A percentile compares a stretch with the other conserved stretches of the same genome.
Conservation (phyloP, 768 basidiomycete genomes). For the Lactarius hatsudake region DNA sequence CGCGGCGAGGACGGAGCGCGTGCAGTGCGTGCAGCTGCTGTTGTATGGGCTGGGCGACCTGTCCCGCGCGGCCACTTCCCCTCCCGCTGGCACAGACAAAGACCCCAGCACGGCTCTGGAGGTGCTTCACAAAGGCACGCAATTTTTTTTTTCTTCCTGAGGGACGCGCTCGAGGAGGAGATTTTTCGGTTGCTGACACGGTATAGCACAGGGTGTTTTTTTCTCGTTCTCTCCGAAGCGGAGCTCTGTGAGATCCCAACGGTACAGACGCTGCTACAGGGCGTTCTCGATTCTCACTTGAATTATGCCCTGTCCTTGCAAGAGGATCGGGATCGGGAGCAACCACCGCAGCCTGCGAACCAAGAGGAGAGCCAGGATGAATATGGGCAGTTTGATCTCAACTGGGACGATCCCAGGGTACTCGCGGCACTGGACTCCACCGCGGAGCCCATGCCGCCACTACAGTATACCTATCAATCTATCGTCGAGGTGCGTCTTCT, state of each 20-base stretch:
- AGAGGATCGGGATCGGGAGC: slow-evolving; percentile 36
- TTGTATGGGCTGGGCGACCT: slow-evolving; percentile 33
- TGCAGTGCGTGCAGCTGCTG: slow-evolving; percentile 10
- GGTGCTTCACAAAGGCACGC: slow-evolving; percentile 18
- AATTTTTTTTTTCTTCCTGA: background rate
- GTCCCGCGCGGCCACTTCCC: slow-evolving; percentile 38
- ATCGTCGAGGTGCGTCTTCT: slow-evolving; percentile 15
- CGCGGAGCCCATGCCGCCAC: background rate
- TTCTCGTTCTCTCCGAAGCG: slow-evolving; percentile 9
- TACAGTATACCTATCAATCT: slow-evolving; percentile 13
- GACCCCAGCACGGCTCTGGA: slow-evolving; percentile 8
- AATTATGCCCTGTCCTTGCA: slow-evolving; percentile 42
- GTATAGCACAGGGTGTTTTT: slow-evolving; percentile 15
- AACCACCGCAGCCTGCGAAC: slow-evolving; percentile 35
- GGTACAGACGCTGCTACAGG: slow-evolving; percentile 14
- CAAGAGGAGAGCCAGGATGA: slow-evolving; percentile 79
- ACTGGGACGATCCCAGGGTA: slow-evolving; percentile 59
- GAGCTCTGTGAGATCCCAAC: slow-evolving; percentile 17
- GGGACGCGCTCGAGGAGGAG: background rate
- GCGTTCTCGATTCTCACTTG: slow-evolving; percentile 53
- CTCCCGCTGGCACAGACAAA: background rate
- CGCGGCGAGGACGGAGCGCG: slow-evolving; percentile 28
- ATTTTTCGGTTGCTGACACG: background rate
- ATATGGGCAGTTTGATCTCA: slow-evolving; percentile 57
- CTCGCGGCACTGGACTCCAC: slow-evolving; percentile 39